Evolutionary conservation across 2,329 filamentous ascomycete genomes (phyloP).

Genomic region (Alternaria conjuncta): DNA sequence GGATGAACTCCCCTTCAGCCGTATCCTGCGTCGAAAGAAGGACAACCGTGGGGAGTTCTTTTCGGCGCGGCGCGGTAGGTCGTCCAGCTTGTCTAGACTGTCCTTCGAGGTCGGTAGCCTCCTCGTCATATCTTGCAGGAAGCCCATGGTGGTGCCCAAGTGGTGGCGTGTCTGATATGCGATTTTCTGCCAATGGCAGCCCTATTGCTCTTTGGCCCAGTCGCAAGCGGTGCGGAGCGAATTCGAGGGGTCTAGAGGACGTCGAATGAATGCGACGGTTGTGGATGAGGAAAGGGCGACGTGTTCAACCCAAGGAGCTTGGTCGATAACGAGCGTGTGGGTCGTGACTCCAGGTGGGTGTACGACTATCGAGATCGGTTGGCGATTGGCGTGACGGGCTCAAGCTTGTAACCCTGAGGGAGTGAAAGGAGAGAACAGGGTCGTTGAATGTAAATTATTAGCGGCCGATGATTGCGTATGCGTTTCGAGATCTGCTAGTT

Average conservation of each 20-base stretch:
- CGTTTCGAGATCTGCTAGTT: conserved; percentile 23
- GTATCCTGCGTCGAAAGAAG: conserved; percentile 85
- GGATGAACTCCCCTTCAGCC: conserved; percentile 87
- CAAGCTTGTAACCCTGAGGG: background rate
- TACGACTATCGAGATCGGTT: conserved; percentile 8
- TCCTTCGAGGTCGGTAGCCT: conserved; percentile 54
- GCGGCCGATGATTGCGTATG: conserved; percentile 30
- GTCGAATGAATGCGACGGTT: conserved; percentile 1
- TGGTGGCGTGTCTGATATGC: conserved; percentile 12
- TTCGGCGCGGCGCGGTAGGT: conserved; percentile 51
- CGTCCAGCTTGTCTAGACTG: conserved; percentile 52
- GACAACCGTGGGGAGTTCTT: conserved; percentile 64
- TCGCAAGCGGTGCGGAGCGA: conserved; percentile 7
- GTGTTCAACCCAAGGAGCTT: conserved; percentile 22
- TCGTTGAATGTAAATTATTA: conserved; percentile 14
- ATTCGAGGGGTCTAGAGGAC: background rate
- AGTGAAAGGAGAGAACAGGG: conserved; percentile 12
- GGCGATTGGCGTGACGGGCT: conserved; percentile 5
- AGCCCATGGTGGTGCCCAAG: conserved; percentile 19
- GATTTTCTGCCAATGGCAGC: conserved; percentile 21
- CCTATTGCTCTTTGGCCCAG: conserved; percentile 18
- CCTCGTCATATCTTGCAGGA: conserved; percentile 49
- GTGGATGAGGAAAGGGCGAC: conserved; percentile 16
- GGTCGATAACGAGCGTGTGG: conserved; percentile 32
- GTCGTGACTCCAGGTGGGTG: conserved; percentile 17